Evolutionary conservation across 2,329 filamentous ascomycete genomes (phyloP), one percentile per base, ranked within the genome.

Genomic region (Ascochyta pisi): DNA sequence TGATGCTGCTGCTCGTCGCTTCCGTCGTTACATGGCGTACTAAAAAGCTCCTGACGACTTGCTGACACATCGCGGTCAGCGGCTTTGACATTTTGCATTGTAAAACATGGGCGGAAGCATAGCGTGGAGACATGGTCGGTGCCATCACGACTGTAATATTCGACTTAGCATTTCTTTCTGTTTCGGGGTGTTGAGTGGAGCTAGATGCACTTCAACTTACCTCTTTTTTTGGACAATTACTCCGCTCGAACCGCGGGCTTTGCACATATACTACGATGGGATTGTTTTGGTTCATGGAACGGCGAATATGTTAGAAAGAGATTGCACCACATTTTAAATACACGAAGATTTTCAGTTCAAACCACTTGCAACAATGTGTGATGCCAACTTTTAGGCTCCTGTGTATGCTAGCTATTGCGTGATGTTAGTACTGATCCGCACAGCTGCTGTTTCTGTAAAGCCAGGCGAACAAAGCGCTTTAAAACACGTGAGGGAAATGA

Each of bases 131-230:
- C 63, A 58, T 48, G 57, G 57, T 58, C 46, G 52, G 61, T 69
- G 65, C 63, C 67, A 65, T 76, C 70, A 76, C 73, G 74, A 75
- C 67, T 74, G 66, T 76, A 76, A 75, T 75, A 69, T 73, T 63
- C 58, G 62, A 65, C 61, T 63, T 64, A 63, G 62, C 66, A 67
- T 73, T 66, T 66, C 52, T 67, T 73, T 65, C 50, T 68, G 57
- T 58, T 63, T 59, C 49, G 53, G 40, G 70, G 70, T 70, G 67
- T 73, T 68, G 56, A 62, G 66, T 53, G 56, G 69, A 64, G 53
- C 56, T 67, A 67, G 62, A 69, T 62, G 60, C 62, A 49, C 58
- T 62, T 61, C 43, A 58, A 51, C 60, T 61, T 65, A 57, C 63
- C 60, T 63, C 59, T 65, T 58, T 65, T 66, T 71, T 68, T 65